Base-by-base conservation (phyloP, 306 rosid species). In the Dryas drummondii region DNA sequence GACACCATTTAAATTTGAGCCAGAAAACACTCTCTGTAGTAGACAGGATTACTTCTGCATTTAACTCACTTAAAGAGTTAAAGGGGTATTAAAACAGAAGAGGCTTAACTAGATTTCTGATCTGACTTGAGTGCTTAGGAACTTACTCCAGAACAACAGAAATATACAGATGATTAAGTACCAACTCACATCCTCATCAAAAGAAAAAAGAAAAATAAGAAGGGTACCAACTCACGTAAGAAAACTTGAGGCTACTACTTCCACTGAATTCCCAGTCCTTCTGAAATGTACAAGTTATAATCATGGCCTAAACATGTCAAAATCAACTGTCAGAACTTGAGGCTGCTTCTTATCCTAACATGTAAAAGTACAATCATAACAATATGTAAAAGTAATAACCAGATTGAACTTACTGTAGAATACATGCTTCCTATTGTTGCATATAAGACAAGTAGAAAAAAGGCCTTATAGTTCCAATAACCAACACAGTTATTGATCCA, bases 401-500 rank as follows among this genome's bases (percentile, higher is more conserved):
- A 50, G 12, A 66, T 70, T 12, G 32, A 72, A 84, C 91, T 77
- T 84, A 93, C 97, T 67, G 70, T 80, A 16, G 94, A 89, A 77
- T 91, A 80, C 77, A 88, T 74, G 85, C 88, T 81, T 82, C 84
- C 87, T 17, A 83, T 1, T 16, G 91, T 80, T 67, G 91, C 88
- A 74, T 91, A 89, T 9, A 84, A 72, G 66, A 85, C 61, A 66
- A 91, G 92, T 41, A 80, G 64, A 46, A 91, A 84, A 70, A 91
- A 93, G 22, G 94, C 89, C 83, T 93, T 93, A 63, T 93, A 91
- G 87, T 93, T 93, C 92, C 94, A 82, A 81, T 89, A 89, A 82
- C 96, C 97, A 75, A 93, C 89, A 72, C 98, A 93, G 77, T 93
- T 93, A 84, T 91, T 93, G 76, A 91, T 76, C 98, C 97, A 91